Conservation (phyloP, 2,329 filamentous ascomycete genomes). For the Trichophyton rubrum region DNA sequence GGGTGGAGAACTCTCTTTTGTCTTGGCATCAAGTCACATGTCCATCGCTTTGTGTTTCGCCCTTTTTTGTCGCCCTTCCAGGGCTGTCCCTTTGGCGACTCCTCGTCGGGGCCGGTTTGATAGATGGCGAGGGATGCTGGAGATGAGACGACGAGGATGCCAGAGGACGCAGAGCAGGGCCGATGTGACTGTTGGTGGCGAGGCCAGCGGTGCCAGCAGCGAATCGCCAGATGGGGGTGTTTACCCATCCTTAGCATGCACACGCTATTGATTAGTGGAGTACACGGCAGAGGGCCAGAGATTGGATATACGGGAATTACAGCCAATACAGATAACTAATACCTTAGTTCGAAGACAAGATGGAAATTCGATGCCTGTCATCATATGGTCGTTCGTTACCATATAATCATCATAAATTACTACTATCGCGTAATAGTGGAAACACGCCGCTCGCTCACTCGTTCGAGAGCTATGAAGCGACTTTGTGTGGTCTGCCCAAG, state of each 20-base stretch:
- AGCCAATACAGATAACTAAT: background rate
- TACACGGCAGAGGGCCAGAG: too few relatives aligned
- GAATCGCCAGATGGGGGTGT: background rate
- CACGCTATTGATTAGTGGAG: background rate
- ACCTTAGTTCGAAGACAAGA: background rate
- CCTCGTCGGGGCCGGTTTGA: background rate
- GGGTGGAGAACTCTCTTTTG: background rate
- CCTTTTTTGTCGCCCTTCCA: background rate
- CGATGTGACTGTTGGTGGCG: too few relatives aligned
- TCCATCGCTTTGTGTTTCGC: background rate
- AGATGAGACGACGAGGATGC: too few relatives aligned
- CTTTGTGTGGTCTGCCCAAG: too few relatives aligned
- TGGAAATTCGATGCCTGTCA: background rate
- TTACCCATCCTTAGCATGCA: background rate
- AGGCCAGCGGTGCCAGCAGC: too few relatives aligned
- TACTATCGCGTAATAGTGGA: constrained; percentile 5
- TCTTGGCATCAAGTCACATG: background rate
- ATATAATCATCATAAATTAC: background rate
- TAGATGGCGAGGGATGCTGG: too few relatives aligned
- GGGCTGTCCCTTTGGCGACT: background rate
- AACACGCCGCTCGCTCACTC: background rate
- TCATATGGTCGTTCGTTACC: background rate
- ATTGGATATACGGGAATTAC: background rate
- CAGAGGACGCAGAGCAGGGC: too few relatives aligned
- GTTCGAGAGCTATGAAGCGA: background rate